These are phyloP conservation scores for Xylaria bambusicola DNA, from an alignment of 495 filamentous ascomycete species.

Conservation along the genomic window DNA sequence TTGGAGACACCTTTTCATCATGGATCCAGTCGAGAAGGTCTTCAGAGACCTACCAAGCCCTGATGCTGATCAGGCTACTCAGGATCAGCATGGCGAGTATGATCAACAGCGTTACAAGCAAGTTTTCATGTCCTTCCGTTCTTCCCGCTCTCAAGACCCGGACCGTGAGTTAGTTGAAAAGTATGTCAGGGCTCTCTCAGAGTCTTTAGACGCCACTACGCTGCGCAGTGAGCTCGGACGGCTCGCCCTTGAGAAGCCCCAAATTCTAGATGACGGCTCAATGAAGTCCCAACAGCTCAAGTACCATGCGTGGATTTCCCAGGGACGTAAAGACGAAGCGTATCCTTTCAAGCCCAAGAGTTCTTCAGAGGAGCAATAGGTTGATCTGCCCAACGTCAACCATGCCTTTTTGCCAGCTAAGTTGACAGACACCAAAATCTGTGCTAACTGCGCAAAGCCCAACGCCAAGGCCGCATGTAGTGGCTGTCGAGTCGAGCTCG, in stretches of 20 bases:
- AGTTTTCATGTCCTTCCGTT: background rate
- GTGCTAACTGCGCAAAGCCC: constrained; percentile 7
- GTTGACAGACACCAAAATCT: constrained; percentile 1
- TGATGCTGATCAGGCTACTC: background rate
- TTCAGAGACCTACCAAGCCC: constrained; percentile 8
- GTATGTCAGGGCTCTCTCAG: background rate
- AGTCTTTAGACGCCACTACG: background rate
- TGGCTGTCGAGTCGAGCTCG: constrained; percentile 4
- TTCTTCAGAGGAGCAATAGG: background rate
- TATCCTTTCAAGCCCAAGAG: constrained; percentile 4
- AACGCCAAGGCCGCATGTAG: background rate
- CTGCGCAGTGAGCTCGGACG: constrained; percentile 5
- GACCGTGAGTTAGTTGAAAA: background rate
- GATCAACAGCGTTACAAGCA: background rate
- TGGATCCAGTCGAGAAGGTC: constrained; percentile 9
- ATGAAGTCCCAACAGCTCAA: constrained; percentile 5
- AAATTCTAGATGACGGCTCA: constrained; percentile 4
- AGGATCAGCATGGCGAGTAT: background rate
- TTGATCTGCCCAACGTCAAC: background rate
- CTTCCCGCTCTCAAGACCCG: background rate
- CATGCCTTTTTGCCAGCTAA: constrained; percentile 7
- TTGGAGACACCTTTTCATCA: background rate
- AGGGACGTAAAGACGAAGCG: constrained; percentile 7
- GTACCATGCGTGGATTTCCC: constrained; percentile 3
- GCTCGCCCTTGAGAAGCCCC: background rate